Evolutionary conservation across 495 filamentous ascomycete genomes (phyloP), one percentile per base, ranked within the genome.

Genomic region (Halenospora varia): DNA sequence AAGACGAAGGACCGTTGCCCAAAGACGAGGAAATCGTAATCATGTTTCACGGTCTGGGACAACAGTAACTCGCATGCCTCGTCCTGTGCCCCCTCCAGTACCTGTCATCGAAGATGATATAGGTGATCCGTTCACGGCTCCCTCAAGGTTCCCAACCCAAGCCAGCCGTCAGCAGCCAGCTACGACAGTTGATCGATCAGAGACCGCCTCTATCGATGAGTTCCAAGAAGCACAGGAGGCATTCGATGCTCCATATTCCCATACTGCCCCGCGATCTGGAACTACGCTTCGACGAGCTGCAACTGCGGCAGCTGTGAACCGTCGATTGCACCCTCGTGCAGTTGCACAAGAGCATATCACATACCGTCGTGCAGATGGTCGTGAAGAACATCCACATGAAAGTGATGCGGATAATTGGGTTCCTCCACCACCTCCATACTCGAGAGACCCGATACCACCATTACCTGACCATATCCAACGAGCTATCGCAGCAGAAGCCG

Each of bases 331-430:
- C 57, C 82, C 84, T 25, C 54, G 55, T 11, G 48, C 57, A 19
- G 56, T 58, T 40, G 63, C 63, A 15, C 45, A 40, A 48, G 64
- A 64, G 10, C 61, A 62, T 49, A 63, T 63, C 17, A 56, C 60
- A 50, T 64, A 59, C 50, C 64, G 64, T 48, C 58, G 64, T 41
- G 64, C 88, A 23, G 84, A 88, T 67, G 86, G 84, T 13, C 76
- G 84, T 29, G 73, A 79, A 17, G 79, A 89, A 54, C 79, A 88
- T 57, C 91, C 91, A 10, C 88, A 95, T 70, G 90, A 95, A 69
- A 92, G 88, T 57, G 89, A 96, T 66, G 90, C 90, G 2, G 92
- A 96, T 61, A 89, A 92, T 59, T 96, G 92, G 92, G 89, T 92
- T 6, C 88, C 92, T 20, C 92, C 92, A 0, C 92, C 92, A n/a